Conservation (phyloP, 805 yeast species). For the Ogataea corticis region DNA sequence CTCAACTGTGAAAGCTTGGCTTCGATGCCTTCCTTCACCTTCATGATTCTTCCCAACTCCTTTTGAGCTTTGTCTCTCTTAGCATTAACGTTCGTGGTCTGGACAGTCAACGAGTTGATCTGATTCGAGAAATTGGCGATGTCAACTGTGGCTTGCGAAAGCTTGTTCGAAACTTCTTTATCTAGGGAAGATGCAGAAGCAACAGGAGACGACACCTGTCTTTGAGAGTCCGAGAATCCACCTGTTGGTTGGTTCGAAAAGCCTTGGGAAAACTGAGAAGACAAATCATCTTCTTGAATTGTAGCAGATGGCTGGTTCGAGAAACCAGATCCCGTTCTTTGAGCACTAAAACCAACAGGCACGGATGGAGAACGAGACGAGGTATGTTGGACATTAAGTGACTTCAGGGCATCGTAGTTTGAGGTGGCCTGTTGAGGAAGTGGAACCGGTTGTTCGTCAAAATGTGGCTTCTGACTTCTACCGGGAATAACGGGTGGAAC, state of each 20-base stretch:
- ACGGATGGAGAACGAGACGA: conserved; percentile 20
- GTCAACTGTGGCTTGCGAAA: conserved; percentile 80
- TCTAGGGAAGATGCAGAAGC: conserved; percentile 44
- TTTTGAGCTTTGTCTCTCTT: conserved; percentile 74
- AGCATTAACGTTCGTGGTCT: conserved; percentile 67
- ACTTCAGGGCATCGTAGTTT: conserved; percentile 51
- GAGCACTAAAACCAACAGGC: conserved; percentile 16
- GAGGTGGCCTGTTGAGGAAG: conserved; percentile 21
- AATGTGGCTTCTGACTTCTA: conserved; percentile 36
- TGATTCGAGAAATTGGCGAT: conserved; percentile 86
- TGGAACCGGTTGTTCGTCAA: conserved; percentile 23
- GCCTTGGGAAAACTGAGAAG: conserved; percentile 5
- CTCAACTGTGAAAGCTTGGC: conserved; percentile 66
- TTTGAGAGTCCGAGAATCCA: conserved; percentile 10
- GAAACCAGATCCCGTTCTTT: conserved; percentile 5
- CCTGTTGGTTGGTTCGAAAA: conserved; percentile 20
- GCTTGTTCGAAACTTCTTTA: conserved; percentile 61
- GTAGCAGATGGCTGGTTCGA: conserved; percentile 5
- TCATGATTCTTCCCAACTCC: conserved; percentile 69
- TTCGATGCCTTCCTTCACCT: conserved; percentile 70
- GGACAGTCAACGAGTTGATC: conserved; percentile 72
- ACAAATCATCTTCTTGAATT: conserved; percentile 1
- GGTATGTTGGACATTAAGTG: conserved; percentile 6
- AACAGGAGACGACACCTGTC: conserved; percentile 4
- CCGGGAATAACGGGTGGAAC: conserved; percentile 37